A percentile compares a stretch with the other conserved stretches of the same genome.
Evolutionary conservation across 768 basidiomycete genomes (phyloP).

Genomic region (Albatrellus ellisii): DNA sequence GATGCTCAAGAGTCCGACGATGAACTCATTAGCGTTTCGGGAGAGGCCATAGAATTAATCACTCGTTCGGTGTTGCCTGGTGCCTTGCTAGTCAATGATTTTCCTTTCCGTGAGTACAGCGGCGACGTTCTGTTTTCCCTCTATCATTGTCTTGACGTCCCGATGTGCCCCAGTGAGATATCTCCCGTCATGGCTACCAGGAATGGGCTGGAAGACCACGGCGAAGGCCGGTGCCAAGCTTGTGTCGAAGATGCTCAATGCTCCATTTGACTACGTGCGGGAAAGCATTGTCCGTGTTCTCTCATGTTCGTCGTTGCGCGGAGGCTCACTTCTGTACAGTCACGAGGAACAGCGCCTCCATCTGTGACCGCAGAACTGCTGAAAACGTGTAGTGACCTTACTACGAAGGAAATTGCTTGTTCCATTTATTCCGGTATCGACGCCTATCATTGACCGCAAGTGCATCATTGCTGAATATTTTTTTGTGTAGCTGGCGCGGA

Average conservation of each 20-base stretch:
- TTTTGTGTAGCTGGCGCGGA: no score
- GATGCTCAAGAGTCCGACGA: constrained; percentile 26
- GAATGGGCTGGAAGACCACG: constrained; percentile 2
- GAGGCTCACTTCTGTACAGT: no score
- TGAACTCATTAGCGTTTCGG: constrained; percentile 28
- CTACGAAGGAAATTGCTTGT: no score
- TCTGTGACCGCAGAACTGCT: no score
- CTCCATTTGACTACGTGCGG: neutral
- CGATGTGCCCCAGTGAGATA: constrained; percentile 11
- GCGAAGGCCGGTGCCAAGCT: neutral
- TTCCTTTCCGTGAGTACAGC: constrained; percentile 18
- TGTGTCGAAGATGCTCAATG: neutral
- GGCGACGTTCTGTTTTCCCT: neutral
- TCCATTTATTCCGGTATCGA: no score
- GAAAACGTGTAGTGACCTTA: no score
- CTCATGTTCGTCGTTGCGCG: no score
- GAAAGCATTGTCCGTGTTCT: neutral
- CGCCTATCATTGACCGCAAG: no score
- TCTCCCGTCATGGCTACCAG: constrained; percentile 2
- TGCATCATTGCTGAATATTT: no score
- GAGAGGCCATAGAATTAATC: constrained; percentile 24
- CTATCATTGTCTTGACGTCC: constrained; percentile 8
- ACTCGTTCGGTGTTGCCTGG: constrained; percentile 22
- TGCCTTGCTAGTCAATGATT: constrained; percentile 31
- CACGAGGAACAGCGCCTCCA: no score